phyloP scores from a whole-genome alignment of 108 stramenopile genomes.

The Cyclotella distinguenda region DNA sequence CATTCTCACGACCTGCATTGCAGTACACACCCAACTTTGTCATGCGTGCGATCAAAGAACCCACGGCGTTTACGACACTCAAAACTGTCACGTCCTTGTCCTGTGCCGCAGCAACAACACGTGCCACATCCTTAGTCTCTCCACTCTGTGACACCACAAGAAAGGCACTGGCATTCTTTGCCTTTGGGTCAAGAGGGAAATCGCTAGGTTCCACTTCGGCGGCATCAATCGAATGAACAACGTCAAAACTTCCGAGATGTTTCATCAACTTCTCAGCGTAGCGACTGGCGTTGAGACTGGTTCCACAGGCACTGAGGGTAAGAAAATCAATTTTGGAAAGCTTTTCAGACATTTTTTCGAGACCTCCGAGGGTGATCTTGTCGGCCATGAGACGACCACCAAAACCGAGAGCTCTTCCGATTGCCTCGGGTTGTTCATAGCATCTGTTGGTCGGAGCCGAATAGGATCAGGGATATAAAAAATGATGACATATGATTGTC shows the following conservation, averaged over 20 bases:
- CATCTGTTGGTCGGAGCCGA: background rate
- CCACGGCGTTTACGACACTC: conserved; percentile 97
- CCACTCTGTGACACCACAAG: conserved; percentile 96
- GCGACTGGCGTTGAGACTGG: conserved; percentile 89
- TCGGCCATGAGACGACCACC: conserved; percentile 82
- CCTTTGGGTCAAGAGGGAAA: conserved; percentile 60
- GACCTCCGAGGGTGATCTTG: conserved; percentile 78
- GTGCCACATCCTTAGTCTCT: conserved; percentile 97
- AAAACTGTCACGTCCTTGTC: conserved; percentile 84
- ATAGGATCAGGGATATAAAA: background rate
- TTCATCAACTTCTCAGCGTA: conserved; percentile 98
- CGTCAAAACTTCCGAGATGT: conserved; percentile 91
- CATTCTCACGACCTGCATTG: conserved; percentile 98
- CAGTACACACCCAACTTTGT: conserved; percentile 98
- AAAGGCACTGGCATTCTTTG: conserved; percentile 65
- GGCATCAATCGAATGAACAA: conserved; percentile 87
- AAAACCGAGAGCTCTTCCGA: conserved; percentile 90
- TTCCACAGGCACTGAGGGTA: conserved; percentile 94
- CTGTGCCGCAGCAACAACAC: conserved; percentile 85
- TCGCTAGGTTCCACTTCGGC: conserved; percentile 90
- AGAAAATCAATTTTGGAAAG: conserved; percentile 81
- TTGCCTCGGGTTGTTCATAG: conserved; percentile 63
- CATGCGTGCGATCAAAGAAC: conserved; percentile 94
- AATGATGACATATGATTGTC: too few relatives aligned
- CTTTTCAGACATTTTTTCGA: conserved; percentile 75